Evolutionary conservation across 257 asterid genomes (phyloP).

Genomic region (Fraxinus quadrangulata): DNA sequence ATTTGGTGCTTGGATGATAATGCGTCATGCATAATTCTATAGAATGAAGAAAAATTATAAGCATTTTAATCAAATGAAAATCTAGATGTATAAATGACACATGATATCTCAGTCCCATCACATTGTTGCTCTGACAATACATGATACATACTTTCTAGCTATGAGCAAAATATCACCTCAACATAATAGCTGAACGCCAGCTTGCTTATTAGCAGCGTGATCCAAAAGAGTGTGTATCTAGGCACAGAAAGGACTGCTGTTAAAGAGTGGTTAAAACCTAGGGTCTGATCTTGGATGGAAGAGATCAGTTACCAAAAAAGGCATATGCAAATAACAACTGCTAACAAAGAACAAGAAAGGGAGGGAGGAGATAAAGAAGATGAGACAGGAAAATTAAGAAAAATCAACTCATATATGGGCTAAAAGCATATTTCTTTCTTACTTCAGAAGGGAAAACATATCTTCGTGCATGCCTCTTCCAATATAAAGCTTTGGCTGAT

Average conservation of each 20-base stretch:
- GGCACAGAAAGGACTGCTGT: conserved; percentile 24
- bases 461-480: conserved; percentile 99
- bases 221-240: conserved; percentile 95
- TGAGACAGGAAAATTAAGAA: not conserved
- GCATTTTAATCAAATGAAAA: not conserved
- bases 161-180: conserved; percentile 58
- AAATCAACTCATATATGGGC: conserved; percentile 8
- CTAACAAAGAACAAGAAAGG: conserved; percentile 17
- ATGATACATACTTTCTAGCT: conserved; percentile 16
- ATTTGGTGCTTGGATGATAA: not conserved
- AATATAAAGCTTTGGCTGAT: conserved; percentile 88
- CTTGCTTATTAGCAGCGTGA: conserved; percentile 85
- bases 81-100: not conserved
- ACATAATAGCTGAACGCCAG: conserved; percentile 98
- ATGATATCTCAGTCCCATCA: not conserved
- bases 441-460: conserved; percentile 84
- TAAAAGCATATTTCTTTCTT: conserved; percentile 40
- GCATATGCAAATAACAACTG: conserved; percentile 9
- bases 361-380: conserved; percentile 6
- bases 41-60: not conserved
- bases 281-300: conserved; percentile 17
- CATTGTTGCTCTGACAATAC: conserved; percentile 14
- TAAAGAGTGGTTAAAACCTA: conserved; percentile 13
- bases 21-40: not conserved
- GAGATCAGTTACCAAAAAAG: not conserved